Evolutionary conservation across 2,329 filamentous ascomycete species (phyloP).

Genomic region (Fusarium nodosum): DNA sequence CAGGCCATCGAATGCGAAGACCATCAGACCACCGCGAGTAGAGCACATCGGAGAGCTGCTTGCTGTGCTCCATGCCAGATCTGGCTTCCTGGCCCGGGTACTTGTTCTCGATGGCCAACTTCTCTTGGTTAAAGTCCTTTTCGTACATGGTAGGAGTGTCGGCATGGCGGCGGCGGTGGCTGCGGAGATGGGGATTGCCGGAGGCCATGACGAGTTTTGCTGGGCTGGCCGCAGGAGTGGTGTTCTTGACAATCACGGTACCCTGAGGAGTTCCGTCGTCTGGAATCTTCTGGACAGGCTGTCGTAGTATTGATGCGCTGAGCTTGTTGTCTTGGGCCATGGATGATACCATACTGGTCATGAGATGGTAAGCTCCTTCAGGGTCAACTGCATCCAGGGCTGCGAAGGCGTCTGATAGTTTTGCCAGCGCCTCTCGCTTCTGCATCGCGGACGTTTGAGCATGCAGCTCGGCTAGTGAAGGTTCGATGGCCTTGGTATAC

Average conservation of each 20-base stretch:
- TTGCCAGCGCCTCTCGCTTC: constrained; percentile 86
- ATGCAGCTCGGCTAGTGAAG: constrained; percentile 85
- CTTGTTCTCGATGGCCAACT: constrained; percentile 63
- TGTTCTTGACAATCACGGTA: constrained; percentile 71
- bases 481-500: constrained; percentile 85
- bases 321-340: constrained; percentile 79
- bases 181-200: constrained; percentile 87
- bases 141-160: constrained; percentile 59
- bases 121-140: constrained; percentile 63
- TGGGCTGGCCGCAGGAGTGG: constrained; percentile 61
- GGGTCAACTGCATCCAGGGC: constrained; percentile 88
- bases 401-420: constrained; percentile 87
- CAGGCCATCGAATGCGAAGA: constrained; percentile 77
- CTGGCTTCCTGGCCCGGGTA: constrained; percentile 67
- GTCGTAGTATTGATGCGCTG: constrained; percentile 61
- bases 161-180: constrained; percentile 76
- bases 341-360: constrained; percentile 81
- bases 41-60: constrained; percentile 88
- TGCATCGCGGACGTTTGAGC: constrained; percentile 76
- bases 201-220: constrained; percentile 81
- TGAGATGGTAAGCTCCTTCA: constrained; percentile 87
- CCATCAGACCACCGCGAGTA: constrained; percentile 93
- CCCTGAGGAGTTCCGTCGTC: constrained; percentile 64
- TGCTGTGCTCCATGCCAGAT: constrained; percentile 91
- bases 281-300: constrained; percentile 58